Percentiles rank a stretch among this genome's conserved stretches.
Conservation (phyloP, 345 rosid genomes). For the Kandelia obovata region DNA sequence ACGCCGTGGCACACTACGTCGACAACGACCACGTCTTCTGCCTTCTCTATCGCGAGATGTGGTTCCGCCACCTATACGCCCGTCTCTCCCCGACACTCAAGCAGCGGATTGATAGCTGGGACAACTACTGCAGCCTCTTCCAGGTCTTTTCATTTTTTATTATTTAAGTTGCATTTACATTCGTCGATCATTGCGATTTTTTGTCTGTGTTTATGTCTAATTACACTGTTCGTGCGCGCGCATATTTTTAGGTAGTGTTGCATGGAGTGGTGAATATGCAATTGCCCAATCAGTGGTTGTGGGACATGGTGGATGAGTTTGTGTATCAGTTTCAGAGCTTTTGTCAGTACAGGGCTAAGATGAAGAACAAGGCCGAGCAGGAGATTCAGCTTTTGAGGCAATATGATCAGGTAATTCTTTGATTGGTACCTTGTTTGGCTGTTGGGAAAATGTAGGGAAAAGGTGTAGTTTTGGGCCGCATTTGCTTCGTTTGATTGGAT, state of each 20-base stretch:
- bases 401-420: constrained; percentile 55
- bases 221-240: too few relatives aligned
- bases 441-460: neutral
- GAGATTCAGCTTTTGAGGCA: constrained; percentile 78
- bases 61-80: constrained; percentile 96
- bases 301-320: constrained; percentile 99
- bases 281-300: constrained; percentile 94
- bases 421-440: neutral
- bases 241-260: constrained; percentile 54
- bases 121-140: constrained; percentile 83
- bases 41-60: constrained; percentile 96
- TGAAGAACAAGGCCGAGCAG: constrained; percentile 86
- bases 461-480: too few relatives aligned
- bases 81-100: constrained; percentile 77
- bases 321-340: constrained; percentile 96
- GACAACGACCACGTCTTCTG: constrained; percentile 96
- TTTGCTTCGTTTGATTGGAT: too few relatives aligned
- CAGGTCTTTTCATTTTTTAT: constrained; percentile 31
- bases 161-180: neutral
- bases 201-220: neutral
- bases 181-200: neutral
- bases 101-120: constrained; percentile 98
- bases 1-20: constrained; percentile 75
- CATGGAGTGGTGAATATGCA: constrained; percentile 96
- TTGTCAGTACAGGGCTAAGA: constrained; percentile 91